Evolutionary conservation across 805 yeast species (phyloP).

Genomic region (Metschnikowia bowlesiae): DNA sequence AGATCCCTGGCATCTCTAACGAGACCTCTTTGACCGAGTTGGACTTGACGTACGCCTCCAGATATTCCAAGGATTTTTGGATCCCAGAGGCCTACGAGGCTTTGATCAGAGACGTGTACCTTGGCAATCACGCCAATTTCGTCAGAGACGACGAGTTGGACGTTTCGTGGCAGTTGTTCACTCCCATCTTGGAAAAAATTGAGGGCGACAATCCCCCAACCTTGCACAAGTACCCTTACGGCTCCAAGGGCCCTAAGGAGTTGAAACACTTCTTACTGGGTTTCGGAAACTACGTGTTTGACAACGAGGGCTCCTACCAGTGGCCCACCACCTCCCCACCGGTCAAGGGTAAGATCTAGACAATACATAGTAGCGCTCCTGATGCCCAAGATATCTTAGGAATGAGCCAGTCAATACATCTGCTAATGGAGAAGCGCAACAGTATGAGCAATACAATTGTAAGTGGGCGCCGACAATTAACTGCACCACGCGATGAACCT

Average conservation of each 20-base stretch:
- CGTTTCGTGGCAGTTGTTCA: slow-evolving; percentile 86
- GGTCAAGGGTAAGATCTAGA: slow-evolving; percentile 27
- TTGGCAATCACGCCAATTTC: slow-evolving; percentile 94
- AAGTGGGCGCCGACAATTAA: too few relatives aligned
- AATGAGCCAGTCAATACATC: too few relatives aligned
- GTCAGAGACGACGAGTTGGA: slow-evolving; percentile 98
- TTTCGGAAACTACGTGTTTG: slow-evolving; percentile 56
- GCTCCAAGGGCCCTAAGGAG: slow-evolving; percentile 80
- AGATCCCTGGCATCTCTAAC: slow-evolving; percentile 87
- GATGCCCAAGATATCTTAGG: too few relatives aligned
- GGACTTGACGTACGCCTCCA: slow-evolving; percentile 76
- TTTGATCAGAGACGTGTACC: slow-evolving; percentile 81
- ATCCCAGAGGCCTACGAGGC: slow-evolving; percentile 98
- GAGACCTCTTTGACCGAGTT: slow-evolving; percentile 82
- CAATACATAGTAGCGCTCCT: not conserved
- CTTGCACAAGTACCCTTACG: slow-evolving; percentile 76
- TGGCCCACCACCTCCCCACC: slow-evolving; percentile 81
- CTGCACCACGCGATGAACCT: too few relatives aligned
- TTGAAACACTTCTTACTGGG: slow-evolving; percentile 56
- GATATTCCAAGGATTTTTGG: slow-evolving; percentile 80
- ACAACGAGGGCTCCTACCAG: slow-evolving; percentile 62
- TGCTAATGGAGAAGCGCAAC: too few relatives aligned
- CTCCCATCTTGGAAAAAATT: slow-evolving; percentile 78
- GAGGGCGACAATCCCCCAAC: slow-evolving; percentile 68
- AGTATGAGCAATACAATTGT: too few relatives aligned